Conservation (phyloP, 306 rosid species). For the Parietaria judaica region DNA sequence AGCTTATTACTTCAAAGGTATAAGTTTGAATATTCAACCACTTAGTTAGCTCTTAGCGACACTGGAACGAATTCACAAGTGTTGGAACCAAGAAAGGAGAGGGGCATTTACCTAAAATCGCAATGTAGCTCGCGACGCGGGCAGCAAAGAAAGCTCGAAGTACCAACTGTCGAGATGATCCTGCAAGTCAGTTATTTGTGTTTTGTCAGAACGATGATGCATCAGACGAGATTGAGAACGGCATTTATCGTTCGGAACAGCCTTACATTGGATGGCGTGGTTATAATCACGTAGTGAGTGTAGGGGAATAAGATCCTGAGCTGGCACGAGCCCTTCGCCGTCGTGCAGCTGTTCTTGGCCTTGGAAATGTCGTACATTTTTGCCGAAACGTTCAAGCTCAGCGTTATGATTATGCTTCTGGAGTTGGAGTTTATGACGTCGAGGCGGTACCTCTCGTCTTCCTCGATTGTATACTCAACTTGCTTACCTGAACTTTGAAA, state of each 20-base stretch:
- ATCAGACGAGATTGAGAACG: slow-evolving; percentile 1
- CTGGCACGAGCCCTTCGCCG: slow-evolving; percentile 38
- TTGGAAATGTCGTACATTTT: slow-evolving; percentile 49
- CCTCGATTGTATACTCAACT: slow-evolving; percentile 44
- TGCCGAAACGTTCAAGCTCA: slow-evolving; percentile 45
- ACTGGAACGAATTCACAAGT: background rate
- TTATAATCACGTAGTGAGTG: slow-evolving; percentile 39
- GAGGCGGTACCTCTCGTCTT: slow-evolving; percentile 50
- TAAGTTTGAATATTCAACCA: too few relatives aligned
- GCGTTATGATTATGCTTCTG: slow-evolving; percentile 32
- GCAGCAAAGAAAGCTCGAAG: slow-evolving; percentile 39
- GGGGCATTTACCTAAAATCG: slow-evolving; percentile 40
- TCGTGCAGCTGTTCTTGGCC: slow-evolving; percentile 49
- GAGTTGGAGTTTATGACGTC: slow-evolving; percentile 44
- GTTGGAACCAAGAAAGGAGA: background rate
- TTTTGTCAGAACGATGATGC: background rate
- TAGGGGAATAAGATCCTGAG: slow-evolving; percentile 43
- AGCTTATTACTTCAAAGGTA: too few relatives aligned
- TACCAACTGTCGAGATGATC: slow-evolving; percentile 30
- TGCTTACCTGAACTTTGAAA: slow-evolving; percentile 34
- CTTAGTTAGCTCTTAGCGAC: too few relatives aligned
- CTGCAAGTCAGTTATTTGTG: slow-evolving; percentile 24
- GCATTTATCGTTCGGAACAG: background rate
- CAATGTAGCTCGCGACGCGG: slow-evolving; percentile 38
- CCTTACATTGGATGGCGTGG: slow-evolving; percentile 48